Evolutionary conservation across 2,329 filamentous ascomycete genomes (phyloP), one percentile per base, ranked within the genome.

Genomic region (Escovopsis sp.): DNA sequence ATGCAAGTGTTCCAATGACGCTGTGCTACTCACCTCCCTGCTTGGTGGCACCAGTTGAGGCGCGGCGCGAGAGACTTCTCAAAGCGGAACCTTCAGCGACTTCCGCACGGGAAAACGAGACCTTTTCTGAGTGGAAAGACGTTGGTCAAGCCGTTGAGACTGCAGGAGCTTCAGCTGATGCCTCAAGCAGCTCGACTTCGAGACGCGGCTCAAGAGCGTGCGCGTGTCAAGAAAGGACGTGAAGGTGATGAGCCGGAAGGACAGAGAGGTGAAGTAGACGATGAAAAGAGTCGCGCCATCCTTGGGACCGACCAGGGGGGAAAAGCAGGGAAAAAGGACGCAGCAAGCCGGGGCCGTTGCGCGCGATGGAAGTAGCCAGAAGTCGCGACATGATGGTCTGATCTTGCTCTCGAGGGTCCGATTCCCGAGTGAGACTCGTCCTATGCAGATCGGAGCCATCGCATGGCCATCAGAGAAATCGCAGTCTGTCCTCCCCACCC

Each of bases 401-500:
- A 38, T 38, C 20, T 38, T 14, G n/a, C 36, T 38, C 10, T 38
- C 16, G 35, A 41, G 36, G 39, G 35, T 39, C 36, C 39, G 43
- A 44, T 44, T 39, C 6, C 32, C 16, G 20, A 24, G 41, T 5
- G 15, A 27, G 32, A 33, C 34, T 27, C 35, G 41, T 15, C 10
- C 20, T 31, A 33, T 20, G 31, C 36, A 34, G 43, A 44, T 44
- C 43, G 43, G 43, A 27, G 31, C 36, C 37, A 41, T 44, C 14
- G 43, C 43, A 44, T 31, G 32, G 37, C 31, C 37, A 44, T 44
- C 39, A 44, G 27, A 11, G 36, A 39, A 36, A 39, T 31, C 20
- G 41, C 29, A 37, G 36, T 33, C 20, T 40, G 14, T 38, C n/a
- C 27, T 30, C 27, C 27, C 27, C 27, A 24, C 30, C 39, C 42